Conservation (phyloP, 2,329 filamentous ascomycete species). For the Pseudogymnoascus sp. region DNA sequence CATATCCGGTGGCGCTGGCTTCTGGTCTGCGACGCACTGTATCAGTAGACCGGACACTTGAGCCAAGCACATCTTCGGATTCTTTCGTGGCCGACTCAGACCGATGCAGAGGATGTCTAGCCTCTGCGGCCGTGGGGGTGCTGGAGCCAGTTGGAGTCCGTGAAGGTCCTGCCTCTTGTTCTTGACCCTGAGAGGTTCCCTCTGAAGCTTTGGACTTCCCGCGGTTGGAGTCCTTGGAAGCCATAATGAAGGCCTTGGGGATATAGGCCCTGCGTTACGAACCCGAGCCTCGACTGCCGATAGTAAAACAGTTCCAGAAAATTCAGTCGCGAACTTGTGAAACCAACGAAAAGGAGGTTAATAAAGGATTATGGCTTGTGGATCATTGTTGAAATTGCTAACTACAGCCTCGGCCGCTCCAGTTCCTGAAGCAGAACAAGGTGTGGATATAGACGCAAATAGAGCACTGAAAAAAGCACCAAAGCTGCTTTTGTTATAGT, state of each 20-base stretch:
- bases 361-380: background rate
- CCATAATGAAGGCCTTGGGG: background rate
- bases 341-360: slow-evolving; percentile 1
- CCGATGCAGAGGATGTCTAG: slow-evolving; percentile 33
- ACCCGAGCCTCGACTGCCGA: background rate
- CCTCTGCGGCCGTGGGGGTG: slow-evolving; percentile 43
- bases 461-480: background rate
- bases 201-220: background rate
- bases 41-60: slow-evolving; percentile 51
- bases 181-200: slow-evolving; percentile 8
- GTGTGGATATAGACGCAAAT: background rate
- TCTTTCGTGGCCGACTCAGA: slow-evolving; percentile 22
- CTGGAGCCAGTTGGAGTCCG: slow-evolving; percentile 22
- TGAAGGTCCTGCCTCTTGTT: slow-evolving; percentile 12
- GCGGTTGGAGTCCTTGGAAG: background rate
- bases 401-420: background rate
- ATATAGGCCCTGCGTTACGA: background rate
- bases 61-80: slow-evolving; percentile 40
- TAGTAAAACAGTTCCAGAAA: background rate
- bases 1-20: slow-evolving; percentile 37
- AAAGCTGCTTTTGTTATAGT: background rate
- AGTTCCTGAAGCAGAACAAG: background rate
- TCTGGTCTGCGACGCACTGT: slow-evolving; percentile 52
- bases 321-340: background rate
- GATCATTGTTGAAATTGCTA: slow-evolving; percentile 6